Evolutionary conservation across 805 yeast genomes (phyloP).

Genomic region (Schwanniomyces occidentalis): DNA sequence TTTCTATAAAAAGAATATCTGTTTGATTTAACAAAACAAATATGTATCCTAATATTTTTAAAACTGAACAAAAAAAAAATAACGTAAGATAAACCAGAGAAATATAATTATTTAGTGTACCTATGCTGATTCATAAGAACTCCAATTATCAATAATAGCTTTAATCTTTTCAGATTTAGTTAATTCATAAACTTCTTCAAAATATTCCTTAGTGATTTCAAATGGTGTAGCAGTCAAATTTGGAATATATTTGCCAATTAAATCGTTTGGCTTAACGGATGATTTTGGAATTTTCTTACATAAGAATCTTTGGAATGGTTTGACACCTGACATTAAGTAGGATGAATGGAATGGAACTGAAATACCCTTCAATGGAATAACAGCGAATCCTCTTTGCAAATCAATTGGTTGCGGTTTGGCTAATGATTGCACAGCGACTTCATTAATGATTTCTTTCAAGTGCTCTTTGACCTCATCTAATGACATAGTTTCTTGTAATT

Average conservation of each 20-base stretch:
- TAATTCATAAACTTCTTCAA: slow-evolving; percentile 90
- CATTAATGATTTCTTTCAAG: slow-evolving; percentile 82
- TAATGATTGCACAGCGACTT: slow-evolving; percentile 74
- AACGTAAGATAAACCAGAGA: slow-evolving; percentile 3
- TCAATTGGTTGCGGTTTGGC: slow-evolving; percentile 97
- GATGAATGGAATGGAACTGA: slow-evolving; percentile 99
- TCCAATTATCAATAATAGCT: slow-evolving; percentile 94
- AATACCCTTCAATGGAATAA: slow-evolving; percentile 96
- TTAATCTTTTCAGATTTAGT: slow-evolving; percentile 92
- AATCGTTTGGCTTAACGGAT: slow-evolving; percentile 91
- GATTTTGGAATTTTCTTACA: slow-evolving; percentile 93
- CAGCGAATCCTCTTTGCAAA: slow-evolving; percentile 96
- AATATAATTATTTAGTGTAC: background rate
- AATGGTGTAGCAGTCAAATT: slow-evolving; percentile 98
- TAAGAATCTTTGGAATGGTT: slow-evolving; percentile 97
- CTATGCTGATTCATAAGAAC: slow-evolving; percentile 61
- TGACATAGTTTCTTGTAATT: slow-evolving; percentile 77
- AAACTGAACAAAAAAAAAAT: no score
- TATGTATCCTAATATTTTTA: no score
- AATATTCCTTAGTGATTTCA: slow-evolving; percentile 92
- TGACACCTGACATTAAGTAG: slow-evolving; percentile 97
- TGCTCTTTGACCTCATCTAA: slow-evolving; percentile 88
- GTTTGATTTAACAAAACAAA: no score
- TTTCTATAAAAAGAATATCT: background rate
- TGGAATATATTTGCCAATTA: slow-evolving; percentile 95